Base-by-base conservation (phyloP, 441 rosid genomes). In the Jatropha podagrica region DNA sequence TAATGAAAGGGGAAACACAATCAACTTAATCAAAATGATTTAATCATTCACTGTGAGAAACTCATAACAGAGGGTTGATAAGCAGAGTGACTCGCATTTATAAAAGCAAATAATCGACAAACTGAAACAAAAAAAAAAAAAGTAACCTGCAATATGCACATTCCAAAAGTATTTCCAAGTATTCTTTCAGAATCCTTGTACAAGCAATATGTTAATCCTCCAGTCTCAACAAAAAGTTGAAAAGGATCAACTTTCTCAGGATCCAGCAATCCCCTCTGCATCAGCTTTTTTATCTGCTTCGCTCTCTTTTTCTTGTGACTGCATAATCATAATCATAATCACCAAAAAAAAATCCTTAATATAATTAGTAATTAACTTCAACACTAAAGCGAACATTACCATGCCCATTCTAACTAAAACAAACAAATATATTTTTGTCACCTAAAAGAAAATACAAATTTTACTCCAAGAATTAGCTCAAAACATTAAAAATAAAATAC, bases 161-260 rank as follows among this genome's bases (percentile, higher is more conserved):
- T 94, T 76, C 98, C 98, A 75, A 92, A 96, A 58, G 99, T 96
- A 82, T 92, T 96, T 52, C 99, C 99, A 0, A 96, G 90, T 65
- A 94, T 81, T 56, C 94, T 80, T 80, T 96, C 97, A 13, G 98
- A 90, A 75, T 96, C 98, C 82, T 89, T 91, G 85, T 96, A 96
- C 80, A 90, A 76, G 82, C 98, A 94, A 81, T 94, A 89, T 6
- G 97, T 91, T 20, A 94, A 73, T 76, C 92, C 93, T 69, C 91
- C 96, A 4, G 87, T 94, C 85, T 96, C 98, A 73, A 94, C 85
- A 84, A 96, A 91, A 68, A 95, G 97, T 14, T 90, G 84, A 82
- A 96, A 94, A 5, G 99, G 93, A 75, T 96, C 99, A 69, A 85
- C 97, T 80, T 92, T 96, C 69, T 96, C 98, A 48, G 97, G 97